A percentile compares a stretch with the other conserved stretches of the same genome.
Conservation (phyloP, 1,284 basidiomycete species). For the Rhodotorula sp. region DNA sequence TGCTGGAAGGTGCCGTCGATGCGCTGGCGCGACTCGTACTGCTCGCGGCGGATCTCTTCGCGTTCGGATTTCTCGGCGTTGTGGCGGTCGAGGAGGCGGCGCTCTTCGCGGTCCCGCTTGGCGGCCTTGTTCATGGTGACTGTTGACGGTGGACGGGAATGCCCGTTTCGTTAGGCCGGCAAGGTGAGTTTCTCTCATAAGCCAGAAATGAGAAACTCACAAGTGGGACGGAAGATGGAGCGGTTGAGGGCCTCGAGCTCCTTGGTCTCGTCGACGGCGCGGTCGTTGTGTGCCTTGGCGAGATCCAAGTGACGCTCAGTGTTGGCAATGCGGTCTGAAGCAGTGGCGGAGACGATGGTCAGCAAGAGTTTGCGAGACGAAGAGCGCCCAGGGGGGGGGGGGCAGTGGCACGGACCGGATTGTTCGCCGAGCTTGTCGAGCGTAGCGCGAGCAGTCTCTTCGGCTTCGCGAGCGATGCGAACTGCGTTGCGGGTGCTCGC, state of each 20-base stretch:
- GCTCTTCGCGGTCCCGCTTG: conserved; percentile 86
- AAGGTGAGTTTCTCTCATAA: too few relatives aligned
- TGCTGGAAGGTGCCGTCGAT: conserved; percentile 72
- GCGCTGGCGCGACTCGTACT: conserved; percentile 80
- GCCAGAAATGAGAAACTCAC: background rate
- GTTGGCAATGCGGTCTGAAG: conserved; percentile 67
- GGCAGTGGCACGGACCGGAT: conserved; percentile 65
- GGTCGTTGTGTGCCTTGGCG: conserved; percentile 80
- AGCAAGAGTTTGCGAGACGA: background rate
- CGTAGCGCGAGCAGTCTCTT: conserved; percentile 90
- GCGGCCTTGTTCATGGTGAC: conserved; percentile 56
- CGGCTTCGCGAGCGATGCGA: conserved; percentile 86
- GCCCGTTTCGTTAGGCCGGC: background rate
- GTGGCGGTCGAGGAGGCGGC: conserved; percentile 81
- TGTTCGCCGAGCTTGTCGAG: conserved; percentile 85
- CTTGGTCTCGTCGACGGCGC: conserved; percentile 88
- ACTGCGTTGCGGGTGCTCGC: conserved; percentile 89
- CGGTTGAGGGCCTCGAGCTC: conserved; percentile 91
- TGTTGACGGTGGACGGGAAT: conserved; percentile 14
- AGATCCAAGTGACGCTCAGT: conserved; percentile 95
- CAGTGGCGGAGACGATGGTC: too few relatives aligned
- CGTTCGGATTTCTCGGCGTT: conserved; percentile 83
- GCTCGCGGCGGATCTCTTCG: conserved; percentile 78
- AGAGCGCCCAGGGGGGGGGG: background rate
- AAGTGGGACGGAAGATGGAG: conserved; percentile 85